These are phyloP conservation scores for Pichia norvegensis DNA, from an alignment of 1,139 yeast genomes.

Conservation along the genomic window DNA sequence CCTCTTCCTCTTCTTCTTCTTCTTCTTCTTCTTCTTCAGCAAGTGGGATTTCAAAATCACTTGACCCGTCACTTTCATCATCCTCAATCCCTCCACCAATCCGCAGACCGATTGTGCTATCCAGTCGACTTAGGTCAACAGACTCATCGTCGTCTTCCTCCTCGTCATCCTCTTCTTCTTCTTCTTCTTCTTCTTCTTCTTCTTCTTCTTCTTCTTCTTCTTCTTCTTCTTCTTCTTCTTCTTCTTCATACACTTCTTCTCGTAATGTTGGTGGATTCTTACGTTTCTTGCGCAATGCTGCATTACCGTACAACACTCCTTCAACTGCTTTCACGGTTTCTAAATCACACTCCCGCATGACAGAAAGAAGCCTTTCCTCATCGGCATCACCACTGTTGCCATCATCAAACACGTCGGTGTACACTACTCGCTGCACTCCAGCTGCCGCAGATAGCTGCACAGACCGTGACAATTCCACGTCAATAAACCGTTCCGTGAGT, in stretches of 20 bases:
- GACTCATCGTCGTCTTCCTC: slow-evolving; percentile 3
- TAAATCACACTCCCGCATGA: slow-evolving; percentile 21
- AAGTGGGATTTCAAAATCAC: slow-evolving; percentile 18
- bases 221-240: neutral
- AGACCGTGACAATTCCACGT: slow-evolving; percentile 28
- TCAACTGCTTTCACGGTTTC: slow-evolving; percentile 25
- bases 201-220: slow-evolving; percentile 1
- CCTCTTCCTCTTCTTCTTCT: slow-evolving; percentile 8
- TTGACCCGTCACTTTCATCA: slow-evolving; percentile 6
- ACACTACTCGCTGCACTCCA: slow-evolving; percentile 8
- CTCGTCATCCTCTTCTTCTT: slow-evolving; percentile 4
- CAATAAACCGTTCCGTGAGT: slow-evolving; percentile 30
- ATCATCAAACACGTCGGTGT: slow-evolving; percentile 11
- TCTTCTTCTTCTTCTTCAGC: slow-evolving; percentile 21
- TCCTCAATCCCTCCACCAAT: slow-evolving; percentile 9
- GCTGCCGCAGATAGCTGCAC: slow-evolving; percentile 10
- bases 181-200: slow-evolving; percentile 1
- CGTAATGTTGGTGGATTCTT: neutral
- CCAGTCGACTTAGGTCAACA: slow-evolving; percentile 14
- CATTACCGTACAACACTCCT: slow-evolving; percentile 20
- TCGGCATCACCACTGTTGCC: slow-evolving; percentile 6
- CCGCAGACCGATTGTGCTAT: slow-evolving; percentile 14
- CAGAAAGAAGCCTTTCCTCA: slow-evolving; percentile 17
- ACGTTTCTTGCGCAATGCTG: slow-evolving; percentile 4
- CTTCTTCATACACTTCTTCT: neutral